These are phyloP conservation scores for Pyrenochaeta sp. DNA, from an alignment of 2,329 filamentous ascomycete species.

Conservation along the genomic window DNA sequence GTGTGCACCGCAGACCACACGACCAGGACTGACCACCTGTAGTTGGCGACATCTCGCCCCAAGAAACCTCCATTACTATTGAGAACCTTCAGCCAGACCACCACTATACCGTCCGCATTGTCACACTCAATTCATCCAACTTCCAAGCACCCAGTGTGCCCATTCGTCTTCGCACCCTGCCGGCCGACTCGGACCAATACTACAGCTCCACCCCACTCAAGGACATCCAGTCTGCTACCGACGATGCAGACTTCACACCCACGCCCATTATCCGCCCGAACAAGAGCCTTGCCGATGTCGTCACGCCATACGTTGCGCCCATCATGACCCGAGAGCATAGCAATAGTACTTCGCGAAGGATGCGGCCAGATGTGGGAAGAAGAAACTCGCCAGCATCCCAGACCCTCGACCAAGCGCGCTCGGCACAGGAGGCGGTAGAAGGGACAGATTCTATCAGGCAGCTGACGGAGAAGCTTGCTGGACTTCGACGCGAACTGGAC, in stretches of 20 bases:
- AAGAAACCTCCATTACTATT: constrained; percentile 89
- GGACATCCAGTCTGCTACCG: constrained; percentile 48
- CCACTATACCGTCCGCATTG: constrained; percentile 92
- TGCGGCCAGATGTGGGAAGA: constrained; percentile 75
- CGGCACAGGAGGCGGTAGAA: constrained; percentile 50
- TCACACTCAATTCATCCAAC: constrained; percentile 89
- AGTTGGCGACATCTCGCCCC: constrained; percentile 85
- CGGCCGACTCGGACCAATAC: constrained; percentile 53
- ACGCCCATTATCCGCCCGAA: constrained; percentile 62
- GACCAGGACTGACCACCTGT: constrained; percentile 24
- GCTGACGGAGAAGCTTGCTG: constrained; percentile 82
- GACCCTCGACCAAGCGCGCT: constrained; percentile 39
- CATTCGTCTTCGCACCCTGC: constrained; percentile 79
- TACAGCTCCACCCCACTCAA: constrained; percentile 61
- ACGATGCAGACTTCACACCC: constrained; percentile 58
- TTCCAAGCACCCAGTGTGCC: constrained; percentile 90
- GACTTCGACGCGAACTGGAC: constrained; percentile 82
- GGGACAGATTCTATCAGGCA: constrained; percentile 67
- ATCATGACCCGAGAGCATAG: constrained; percentile 72
- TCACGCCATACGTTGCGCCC: constrained; percentile 68
- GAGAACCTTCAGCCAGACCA: constrained; percentile 85
- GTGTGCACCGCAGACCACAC: constrained; percentile 32
- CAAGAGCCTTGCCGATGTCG: constrained; percentile 66
- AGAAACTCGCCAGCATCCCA: constrained; percentile 77
- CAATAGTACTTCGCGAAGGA: constrained; percentile 60